Conservation (phyloP, 257 asterid genomes). For the Penstemon davidsonii region DNA sequence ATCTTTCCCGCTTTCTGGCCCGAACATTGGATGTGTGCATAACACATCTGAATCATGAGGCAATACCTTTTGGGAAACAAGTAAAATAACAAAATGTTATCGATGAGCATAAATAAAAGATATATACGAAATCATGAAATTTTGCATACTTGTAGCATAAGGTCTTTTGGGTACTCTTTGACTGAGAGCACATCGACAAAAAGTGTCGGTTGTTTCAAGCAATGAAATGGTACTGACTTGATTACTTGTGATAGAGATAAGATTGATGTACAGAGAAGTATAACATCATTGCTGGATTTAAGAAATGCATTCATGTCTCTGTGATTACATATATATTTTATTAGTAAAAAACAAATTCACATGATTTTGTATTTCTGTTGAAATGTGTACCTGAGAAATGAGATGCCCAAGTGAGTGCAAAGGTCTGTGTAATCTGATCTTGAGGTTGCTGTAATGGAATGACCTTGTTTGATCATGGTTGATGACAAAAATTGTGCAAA, state of each 20-base stretch:
- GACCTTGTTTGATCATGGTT: conserved; percentile 75
- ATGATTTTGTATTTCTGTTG: neutral
- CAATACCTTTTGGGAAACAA: conserved; percentile 48
- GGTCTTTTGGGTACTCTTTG: conserved; percentile 73
- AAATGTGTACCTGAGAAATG: conserved; percentile 58
- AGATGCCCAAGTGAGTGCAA: conserved; percentile 60
- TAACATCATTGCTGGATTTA: conserved; percentile 61
- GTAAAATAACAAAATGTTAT: neutral
- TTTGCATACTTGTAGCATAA: conserved; percentile 58
- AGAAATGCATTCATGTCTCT: conserved; percentile 66
- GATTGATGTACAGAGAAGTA: conserved; percentile 73
- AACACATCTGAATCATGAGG: conserved; percentile 77
- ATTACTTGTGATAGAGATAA: conserved; percentile 65
- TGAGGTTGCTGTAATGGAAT: conserved; percentile 59
- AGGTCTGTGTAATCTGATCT: conserved; percentile 71
- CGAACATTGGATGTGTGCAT: conserved; percentile 97
- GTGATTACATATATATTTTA: conserved; percentile 6
- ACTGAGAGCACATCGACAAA: conserved; percentile 88
- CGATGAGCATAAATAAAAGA: neutral
- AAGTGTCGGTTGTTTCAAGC: conserved; percentile 55
- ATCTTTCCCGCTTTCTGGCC: conserved; percentile 83
- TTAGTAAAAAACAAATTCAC: neutral
- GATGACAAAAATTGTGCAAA: conserved; percentile 72
- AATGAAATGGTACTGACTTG: conserved; percentile 49
- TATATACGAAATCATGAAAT: neutral